A percentile compares a stretch with the other conserved stretches of the same genome.
phyloP scores from a whole-genome alignment of 345 rosid species.

The Kandelia obovata region DNA sequence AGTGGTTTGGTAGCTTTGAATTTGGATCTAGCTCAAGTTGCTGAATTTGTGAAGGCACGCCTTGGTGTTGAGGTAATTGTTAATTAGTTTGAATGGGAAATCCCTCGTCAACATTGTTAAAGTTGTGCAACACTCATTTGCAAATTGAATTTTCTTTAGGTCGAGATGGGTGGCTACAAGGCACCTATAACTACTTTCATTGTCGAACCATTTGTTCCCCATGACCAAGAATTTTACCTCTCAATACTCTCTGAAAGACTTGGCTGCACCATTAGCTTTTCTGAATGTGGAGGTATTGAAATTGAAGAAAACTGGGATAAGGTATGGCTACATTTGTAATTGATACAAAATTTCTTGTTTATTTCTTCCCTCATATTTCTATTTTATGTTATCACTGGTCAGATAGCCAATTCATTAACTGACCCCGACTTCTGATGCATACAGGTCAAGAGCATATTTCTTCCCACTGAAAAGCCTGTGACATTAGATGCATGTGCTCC shows the following conservation, averaged over 20 bases:
- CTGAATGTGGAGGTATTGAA: slow-evolving; percentile 96
- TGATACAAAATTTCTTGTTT: neutral
- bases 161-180: slow-evolving; percentile 89
- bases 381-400: neutral
- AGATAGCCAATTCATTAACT: slow-evolving; percentile 6
- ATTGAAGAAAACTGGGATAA: slow-evolving; percentile 99
- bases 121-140: neutral
- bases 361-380: slow-evolving; percentile 3
- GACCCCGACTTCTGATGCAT: slow-evolving; percentile 11
- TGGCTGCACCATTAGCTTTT: slow-evolving; percentile 79
- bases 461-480: slow-evolving; percentile 72
- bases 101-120: no score
- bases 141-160: slow-evolving; percentile 38
- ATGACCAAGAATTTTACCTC: slow-evolving; percentile 81
- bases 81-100: slow-evolving; percentile 1
- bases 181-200: slow-evolving; percentile 92
- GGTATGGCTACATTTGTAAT: slow-evolving; percentile 30
- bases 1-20: slow-evolving; percentile 91
- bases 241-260: slow-evolving; percentile 89
- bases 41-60: slow-evolving; percentile 83
- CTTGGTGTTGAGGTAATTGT: slow-evolving; percentile 74
- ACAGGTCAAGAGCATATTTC: slow-evolving; percentile 80
- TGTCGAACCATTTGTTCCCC: slow-evolving; percentile 93
- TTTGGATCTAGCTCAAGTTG: slow-evolving; percentile 94
- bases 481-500: slow-evolving; percentile 80